Percentiles rank a stretch among this genome's conserved stretches.
Evolutionary conservation across 2,329 filamentous ascomycete genomes (phyloP).

Genomic region (Cercospora sp.): DNA sequence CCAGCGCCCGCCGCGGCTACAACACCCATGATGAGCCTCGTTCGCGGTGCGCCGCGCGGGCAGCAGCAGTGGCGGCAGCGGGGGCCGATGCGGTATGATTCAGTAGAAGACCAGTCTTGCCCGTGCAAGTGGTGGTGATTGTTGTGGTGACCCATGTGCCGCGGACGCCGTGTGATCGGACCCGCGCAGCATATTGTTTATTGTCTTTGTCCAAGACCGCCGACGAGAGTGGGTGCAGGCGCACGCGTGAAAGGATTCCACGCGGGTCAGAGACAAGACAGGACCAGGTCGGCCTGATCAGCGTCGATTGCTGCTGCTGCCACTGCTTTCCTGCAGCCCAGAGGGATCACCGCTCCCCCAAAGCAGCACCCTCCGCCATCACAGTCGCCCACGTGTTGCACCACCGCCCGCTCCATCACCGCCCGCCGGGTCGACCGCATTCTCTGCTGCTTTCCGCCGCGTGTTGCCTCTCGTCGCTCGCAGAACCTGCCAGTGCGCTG

Average conservation of each 20-base stretch:
- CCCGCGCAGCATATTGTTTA: neutral
- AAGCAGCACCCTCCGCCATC: neutral
- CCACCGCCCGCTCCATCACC: neutral
- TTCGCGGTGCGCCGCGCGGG: neutral
- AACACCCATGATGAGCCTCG: neutral
- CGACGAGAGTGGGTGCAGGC: neutral
- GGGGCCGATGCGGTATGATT: neutral
- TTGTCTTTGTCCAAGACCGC: neutral
- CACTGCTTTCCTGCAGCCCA: neutral
- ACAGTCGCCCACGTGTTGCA: neutral
- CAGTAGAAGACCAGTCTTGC: neutral
- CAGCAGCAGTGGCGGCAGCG: neutral
- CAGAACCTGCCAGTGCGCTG: neutral
- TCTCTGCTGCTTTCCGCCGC: neutral
- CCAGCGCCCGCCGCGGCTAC: neutral
- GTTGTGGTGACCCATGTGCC: neutral
- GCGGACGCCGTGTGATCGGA: neutral
- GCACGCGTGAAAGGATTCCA: neutral
- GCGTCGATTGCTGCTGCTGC: neutral
- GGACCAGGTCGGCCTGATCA: neutral
- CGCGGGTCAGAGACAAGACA: neutral
- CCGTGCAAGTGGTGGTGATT: neutral
- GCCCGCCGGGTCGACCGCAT: neutral
- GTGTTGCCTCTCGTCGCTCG: neutral
- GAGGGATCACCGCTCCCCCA: neutral